phyloP scores from a whole-genome alignment of 176 grass and related monocot genomes.

The Sorghum bicolor region DNA sequence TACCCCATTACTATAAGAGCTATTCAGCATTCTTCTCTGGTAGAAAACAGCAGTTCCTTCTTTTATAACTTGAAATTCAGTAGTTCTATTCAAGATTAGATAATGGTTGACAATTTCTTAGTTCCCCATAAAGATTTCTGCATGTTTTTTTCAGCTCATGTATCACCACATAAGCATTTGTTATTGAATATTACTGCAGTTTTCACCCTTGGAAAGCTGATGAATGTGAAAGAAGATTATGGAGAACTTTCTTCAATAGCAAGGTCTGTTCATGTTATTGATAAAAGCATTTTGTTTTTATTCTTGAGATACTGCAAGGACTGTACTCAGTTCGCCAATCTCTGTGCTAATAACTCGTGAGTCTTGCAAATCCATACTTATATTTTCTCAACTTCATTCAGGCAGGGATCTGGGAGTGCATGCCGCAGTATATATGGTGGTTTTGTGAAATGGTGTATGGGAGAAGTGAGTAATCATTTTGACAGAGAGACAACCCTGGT shows the following conservation, averaged over 20 bases:
- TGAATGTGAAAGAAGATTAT: conserved; percentile 88
- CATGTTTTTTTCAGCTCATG: not conserved
- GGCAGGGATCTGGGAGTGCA: conserved; percentile 95
- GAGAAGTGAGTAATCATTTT: conserved; percentile 54
- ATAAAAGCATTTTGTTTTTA: not conserved
- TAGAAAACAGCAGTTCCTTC: not conserved
- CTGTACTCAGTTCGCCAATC: not conserved
- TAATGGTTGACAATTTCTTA: not conserved
- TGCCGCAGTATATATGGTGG: conserved; percentile 93
- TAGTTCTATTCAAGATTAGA: not conserved
- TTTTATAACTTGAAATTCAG: not conserved
- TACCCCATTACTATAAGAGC: not conserved
- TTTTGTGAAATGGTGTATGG: conserved; percentile 99
- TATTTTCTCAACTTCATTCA: conserved; percentile 33
- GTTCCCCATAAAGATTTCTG: not conserved
- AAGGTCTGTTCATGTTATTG: conserved; percentile 48
- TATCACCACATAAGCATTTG: not conserved
- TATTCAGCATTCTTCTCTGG: not conserved
- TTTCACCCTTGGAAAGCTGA: conserved; percentile 89
- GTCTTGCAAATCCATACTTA: conserved; percentile 15
- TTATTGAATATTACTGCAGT: conserved; percentile 40
- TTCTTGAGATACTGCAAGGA: conserved; percentile 3
- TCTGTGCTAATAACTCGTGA: not conserved
- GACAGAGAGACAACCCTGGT: not conserved
- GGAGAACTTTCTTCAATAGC: conserved; percentile 85